Conservation (phyloP, 108 stramenopile genomes). For the Asterionellopsis glacialis region DNA sequence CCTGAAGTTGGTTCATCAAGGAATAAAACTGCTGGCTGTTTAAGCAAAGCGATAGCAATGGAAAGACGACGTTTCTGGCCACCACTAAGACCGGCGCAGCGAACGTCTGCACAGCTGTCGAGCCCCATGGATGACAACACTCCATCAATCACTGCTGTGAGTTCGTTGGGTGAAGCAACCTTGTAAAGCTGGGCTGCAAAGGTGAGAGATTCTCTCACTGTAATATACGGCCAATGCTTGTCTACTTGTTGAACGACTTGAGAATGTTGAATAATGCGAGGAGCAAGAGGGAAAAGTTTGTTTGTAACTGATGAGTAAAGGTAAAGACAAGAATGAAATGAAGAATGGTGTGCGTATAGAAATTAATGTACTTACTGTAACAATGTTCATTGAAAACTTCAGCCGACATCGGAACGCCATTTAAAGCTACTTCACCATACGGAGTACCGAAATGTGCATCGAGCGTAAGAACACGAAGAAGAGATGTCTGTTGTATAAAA, state of each 20-base stretch:
- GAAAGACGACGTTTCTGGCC: conserved; percentile 28
- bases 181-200: conserved; percentile 25
- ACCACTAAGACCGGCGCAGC: conserved; percentile 18
- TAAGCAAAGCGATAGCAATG: conserved; percentile 75
- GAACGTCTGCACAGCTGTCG: conserved; percentile 20
- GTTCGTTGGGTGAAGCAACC: conserved; percentile 6
- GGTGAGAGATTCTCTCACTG: conserved; percentile 11
- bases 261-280: no score
- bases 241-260: conserved; percentile 18
- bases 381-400: conserved; percentile 22
- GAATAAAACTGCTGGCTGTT: conserved; percentile 83
- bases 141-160: conserved; percentile 7
- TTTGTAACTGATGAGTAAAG: no score
- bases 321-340: no score
- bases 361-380: conserved; percentile 6
- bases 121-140: conserved; percentile 26
- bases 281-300: no score
- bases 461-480: conserved; percentile 18
- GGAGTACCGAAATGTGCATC: conserved; percentile 20
- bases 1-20: conserved; percentile 81
- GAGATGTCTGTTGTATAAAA: conserved; percentile 1
- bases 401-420: conserved; percentile 20
- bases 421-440: conserved; percentile 20
- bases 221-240: conserved; percentile 12
- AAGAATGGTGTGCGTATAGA: no score